These are phyloP conservation scores for Penicillium flavigenum DNA, from an alignment of 495 filamentous ascomycete species.

Conservation along the genomic window DNA sequence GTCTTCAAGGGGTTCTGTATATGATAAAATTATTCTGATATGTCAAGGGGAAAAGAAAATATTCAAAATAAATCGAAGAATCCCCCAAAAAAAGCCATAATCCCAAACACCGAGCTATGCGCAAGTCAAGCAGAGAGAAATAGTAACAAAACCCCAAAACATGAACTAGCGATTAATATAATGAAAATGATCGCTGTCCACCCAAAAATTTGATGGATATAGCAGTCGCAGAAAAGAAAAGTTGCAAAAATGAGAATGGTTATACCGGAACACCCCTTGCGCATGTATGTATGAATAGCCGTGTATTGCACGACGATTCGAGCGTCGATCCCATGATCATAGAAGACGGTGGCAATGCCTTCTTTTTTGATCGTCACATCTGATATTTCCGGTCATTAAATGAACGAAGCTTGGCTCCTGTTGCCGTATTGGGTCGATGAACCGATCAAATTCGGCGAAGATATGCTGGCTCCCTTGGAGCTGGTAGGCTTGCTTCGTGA, in stretches of 20 bases:
- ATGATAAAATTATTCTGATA: conserved; percentile 9
- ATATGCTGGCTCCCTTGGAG: conserved; percentile 32
- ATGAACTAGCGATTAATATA: neutral
- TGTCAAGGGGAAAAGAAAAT: neutral
- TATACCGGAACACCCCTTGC: conserved; percentile 3
- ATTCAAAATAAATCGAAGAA: neutral
- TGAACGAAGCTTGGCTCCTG: conserved; percentile 19
- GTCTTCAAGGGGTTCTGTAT: neutral
- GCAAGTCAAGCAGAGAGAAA: conserved; percentile 7
- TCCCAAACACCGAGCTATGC: conserved; percentile 33
- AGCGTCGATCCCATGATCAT: conserved; percentile 3
- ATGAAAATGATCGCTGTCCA: conserved; percentile 6
- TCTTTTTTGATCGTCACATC: neutral
- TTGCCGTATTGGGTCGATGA: conserved; percentile 33
- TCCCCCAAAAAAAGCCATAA: neutral
- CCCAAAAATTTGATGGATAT: neutral
- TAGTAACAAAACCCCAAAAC: conserved; percentile 7
- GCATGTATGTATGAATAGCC: conserved; percentile 5
- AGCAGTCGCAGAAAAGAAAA: neutral
- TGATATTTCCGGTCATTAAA: conserved; percentile 9
- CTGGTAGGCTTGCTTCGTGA: conserved; percentile 20
- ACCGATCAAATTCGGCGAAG: conserved; percentile 43
- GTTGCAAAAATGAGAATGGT: neutral
- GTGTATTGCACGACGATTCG: neutral
- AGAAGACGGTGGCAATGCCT: neutral